Base-by-base conservation (phyloP, 2,329 filamentous ascomycete genomes). In the Raffaelea arxii region DNA sequence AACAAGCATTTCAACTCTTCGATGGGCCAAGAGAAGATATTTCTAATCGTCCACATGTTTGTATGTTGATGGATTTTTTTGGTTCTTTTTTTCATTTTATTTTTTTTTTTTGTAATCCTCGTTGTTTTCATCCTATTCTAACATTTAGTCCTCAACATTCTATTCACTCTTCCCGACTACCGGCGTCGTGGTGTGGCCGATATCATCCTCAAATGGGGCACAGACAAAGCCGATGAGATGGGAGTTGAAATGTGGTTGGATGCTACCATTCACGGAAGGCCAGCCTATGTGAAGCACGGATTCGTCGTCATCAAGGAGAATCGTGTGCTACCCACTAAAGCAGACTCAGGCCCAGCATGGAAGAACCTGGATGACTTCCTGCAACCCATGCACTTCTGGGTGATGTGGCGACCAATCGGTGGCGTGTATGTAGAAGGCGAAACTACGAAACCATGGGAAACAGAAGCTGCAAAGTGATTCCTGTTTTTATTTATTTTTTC, bases 111-210 rank as follows among this genome's bases (percentile, higher is more conserved):
- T 9, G 9, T 16, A 30, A 9, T 16, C 27, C 27, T 16, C 27
- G 27, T 30, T 16, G 9, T 9, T 16, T 30, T 9, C 9, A 30
- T 16, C 9, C 16, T 9, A 9, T 30, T 30, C 27, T 30, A 30
- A 30, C 27, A 9, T 9, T 14, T 16, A 46, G 44, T 46, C 37
- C 36, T 46, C 36, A 46, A 35, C 16, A 35, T 46, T 10, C 18
- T 46, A 19, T 46, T 35, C 18, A 46, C 44, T 10, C 44, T 40
- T 11, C 44, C 44, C 2, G 44, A 46, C n/a, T 41, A 41, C 37
- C 37, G 44, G 4, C 25, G 44, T 5, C 18, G 35, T 6, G 44
- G 44, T 10, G 37, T 41, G 19, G 36, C 37, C 2, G 19, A 24
- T 16, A 25, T 46, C 2, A 32, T 41, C 21, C n/a, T 46, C 14